These are phyloP conservation scores for Geotrichum klebahnii DNA, from an alignment of 1,139 yeast genomes.

Conservation along the genomic window DNA sequence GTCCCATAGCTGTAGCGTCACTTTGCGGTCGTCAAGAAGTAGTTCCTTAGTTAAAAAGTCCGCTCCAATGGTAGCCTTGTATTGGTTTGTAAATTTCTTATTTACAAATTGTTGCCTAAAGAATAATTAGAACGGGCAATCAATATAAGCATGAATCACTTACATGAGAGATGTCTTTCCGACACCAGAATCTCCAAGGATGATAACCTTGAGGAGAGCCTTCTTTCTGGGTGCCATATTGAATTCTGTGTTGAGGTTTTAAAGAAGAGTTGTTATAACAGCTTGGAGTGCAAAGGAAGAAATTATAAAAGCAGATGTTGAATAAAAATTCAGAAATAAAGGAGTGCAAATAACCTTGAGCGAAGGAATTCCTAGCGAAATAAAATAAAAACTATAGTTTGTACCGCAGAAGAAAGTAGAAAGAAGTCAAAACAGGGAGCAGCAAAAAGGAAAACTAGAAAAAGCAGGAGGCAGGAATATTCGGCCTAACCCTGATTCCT, in stretches of 20 bases:
- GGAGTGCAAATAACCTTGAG: not conserved
- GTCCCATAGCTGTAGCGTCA: constrained; percentile 85
- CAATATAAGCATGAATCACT: constrained; percentile 21
- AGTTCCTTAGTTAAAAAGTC: constrained; percentile 93
- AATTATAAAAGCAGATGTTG: no score
- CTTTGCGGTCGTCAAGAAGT: constrained; percentile 72
- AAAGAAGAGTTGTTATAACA: not conserved
- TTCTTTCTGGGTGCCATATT: constrained; percentile 76
- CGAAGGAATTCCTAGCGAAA: not conserved
- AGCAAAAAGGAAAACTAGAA: not conserved
- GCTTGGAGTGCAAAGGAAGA: not conserved
- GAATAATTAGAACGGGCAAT: not conserved
- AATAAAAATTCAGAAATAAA: not conserved
- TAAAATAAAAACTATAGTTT: not conserved
- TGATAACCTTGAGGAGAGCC: constrained; percentile 87
- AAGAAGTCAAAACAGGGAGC: constrained; percentile 8
- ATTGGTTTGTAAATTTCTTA: constrained; percentile 90
- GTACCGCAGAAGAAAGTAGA: not conserved
- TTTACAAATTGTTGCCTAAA: constrained; percentile 87
- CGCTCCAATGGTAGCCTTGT: constrained; percentile 97
- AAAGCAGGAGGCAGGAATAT: constrained; percentile 5
- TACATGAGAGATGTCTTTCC: constrained; percentile 89
- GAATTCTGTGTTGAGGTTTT: constrained; percentile 1
- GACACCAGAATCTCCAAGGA: constrained; percentile 95
- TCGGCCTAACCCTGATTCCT: constrained; percentile 10